Base-by-base conservation (phyloP, 768 basidiomycete genomes). In the Pleurotus pulmonarius region DNA sequence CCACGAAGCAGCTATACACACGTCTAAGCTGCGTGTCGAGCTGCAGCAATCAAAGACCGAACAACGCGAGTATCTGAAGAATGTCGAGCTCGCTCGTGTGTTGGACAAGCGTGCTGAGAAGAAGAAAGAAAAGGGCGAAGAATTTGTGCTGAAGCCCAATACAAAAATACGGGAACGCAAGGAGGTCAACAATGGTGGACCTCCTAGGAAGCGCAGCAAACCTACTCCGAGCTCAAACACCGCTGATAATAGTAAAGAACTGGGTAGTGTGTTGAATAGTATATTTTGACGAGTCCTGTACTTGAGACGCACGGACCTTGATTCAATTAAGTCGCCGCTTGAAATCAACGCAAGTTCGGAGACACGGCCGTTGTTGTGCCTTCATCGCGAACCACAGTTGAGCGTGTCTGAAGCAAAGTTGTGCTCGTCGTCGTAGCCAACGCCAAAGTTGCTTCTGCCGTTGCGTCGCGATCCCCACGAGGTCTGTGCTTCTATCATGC, bases 401-500 rank as follows among this genome's bases (percentile, higher is more conserved):
- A 72, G 75, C 73, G 74, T 71, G 69, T 69, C 58, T 64, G 66
- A 68, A 67, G 67, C 63, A 75, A 64, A 64, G 73, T 74, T 75
- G 73, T 72, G 75, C 75, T 75, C 69, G 60, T 67, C 64, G 70
- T 63, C 61, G 65, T 60, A 68, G 71, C 70, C 76, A 73, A 73
- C 75, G 72, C 69, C 67, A 69, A 71, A 74, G 72, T 73, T 62
- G 54, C 45, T 58, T 48, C 52, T 48, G 29, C 15, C 44, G 40
- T 65, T 72, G 72, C 77, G 77, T 76, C 79, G 80, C 75, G 79
- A 79, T 81, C 77, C 77, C 39, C 79, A 85, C 87, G 88, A 92
- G 90, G 90, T 92, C 90, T 89, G 90, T 92, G 82, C 86, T 86
- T 85, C 85, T 52, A 82, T 85, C 83, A 90, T 91, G 89, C 88